phyloP scores from a whole-genome alignment of 805 yeast genomes.

The Saccharomycopsis fodiens region DNA sequence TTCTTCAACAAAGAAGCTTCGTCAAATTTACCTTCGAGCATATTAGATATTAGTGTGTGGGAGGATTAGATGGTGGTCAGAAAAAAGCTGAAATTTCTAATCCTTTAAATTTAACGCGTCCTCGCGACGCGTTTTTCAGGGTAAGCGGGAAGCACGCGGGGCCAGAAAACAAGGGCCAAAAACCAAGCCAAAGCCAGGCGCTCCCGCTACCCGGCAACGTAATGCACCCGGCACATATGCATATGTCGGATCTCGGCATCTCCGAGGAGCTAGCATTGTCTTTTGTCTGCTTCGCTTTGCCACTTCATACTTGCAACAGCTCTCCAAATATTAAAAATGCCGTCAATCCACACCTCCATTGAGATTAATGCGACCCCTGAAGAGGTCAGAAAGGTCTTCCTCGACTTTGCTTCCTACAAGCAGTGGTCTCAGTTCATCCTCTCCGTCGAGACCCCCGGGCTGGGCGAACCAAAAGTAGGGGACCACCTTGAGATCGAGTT shows the following conservation, averaged over 20 bases:
- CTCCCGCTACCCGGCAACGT: too few relatives aligned
- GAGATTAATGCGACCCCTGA: conserved; percentile 1
- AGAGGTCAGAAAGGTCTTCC: conserved; percentile 1
- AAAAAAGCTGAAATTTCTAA: background rate
- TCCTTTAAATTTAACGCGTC: too few relatives aligned
- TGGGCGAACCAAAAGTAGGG: background rate
- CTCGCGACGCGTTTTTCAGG: background rate
- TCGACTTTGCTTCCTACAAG: background rate
- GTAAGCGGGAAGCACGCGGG: background rate
- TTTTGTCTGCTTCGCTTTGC: too few relatives aligned
- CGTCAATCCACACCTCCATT: background rate
- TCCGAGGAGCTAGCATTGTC: too few relatives aligned
- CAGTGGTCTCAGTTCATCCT: conserved; percentile 4
- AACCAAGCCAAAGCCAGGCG: too few relatives aligned
- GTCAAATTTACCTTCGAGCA: conserved; percentile 96
- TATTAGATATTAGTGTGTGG: too few relatives aligned
- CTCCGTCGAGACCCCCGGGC: background rate
- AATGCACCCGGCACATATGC: too few relatives aligned
- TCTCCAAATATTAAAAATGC: too few relatives aligned
- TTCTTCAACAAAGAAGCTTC: conserved; percentile 88
- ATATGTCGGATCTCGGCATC: too few relatives aligned
- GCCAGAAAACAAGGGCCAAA: too few relatives aligned
- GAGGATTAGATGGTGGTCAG: too few relatives aligned
- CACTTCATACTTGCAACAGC: too few relatives aligned
- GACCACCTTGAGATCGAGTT: background rate